Base-by-base conservation (phyloP, 176 grass and related monocot genomes). In the Musa acuminata region DNA sequence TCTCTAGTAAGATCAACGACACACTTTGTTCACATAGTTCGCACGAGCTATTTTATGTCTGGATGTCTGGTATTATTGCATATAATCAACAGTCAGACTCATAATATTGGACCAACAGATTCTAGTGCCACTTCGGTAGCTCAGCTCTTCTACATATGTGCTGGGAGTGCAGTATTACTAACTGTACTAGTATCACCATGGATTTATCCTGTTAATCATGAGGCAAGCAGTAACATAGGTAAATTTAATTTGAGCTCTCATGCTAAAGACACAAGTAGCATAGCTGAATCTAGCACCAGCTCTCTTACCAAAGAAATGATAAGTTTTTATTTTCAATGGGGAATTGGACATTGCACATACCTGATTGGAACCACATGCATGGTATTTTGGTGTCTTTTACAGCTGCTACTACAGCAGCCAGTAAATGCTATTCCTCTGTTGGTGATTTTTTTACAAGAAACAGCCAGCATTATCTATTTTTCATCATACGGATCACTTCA, bases 351-450 rank as follows among this genome's bases (percentile, higher is more conserved):
- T 75, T 88, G 80, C 54, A 73, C 85, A 58, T 90, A 87, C 69
- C 52, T 90, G 54, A 89, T 84, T 93, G 94, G 94, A 86, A 80
- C 85, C 66, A 88, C 87, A 73, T 91, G 75, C 58, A 74, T 69
- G n/a, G 27, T 73, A 9, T 93, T 91, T 81, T 98, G 87, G 94
- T 93, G 94, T 65, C 85, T 98, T 78, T 78, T 98, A 65, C 94
- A 98, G 51, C 81, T 98, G 71, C 87, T 98, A 22, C 79, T 98
- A 71, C 94, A 93, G 69, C 87, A 91, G 54, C 80, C 90, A 55
- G 81, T 85, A 75, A 98, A 93, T 90, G 85, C 90, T 59, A 75
- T 98, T 29, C 94, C 94, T 66, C 49, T 98, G 81, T 80, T 98
- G 50, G 81, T 98, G 22, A 87, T 93, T 93, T 90, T 86, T 29